Conservation (phyloP, 1,284 basidiomycete genomes). For the Thelephora terrestris region DNA sequence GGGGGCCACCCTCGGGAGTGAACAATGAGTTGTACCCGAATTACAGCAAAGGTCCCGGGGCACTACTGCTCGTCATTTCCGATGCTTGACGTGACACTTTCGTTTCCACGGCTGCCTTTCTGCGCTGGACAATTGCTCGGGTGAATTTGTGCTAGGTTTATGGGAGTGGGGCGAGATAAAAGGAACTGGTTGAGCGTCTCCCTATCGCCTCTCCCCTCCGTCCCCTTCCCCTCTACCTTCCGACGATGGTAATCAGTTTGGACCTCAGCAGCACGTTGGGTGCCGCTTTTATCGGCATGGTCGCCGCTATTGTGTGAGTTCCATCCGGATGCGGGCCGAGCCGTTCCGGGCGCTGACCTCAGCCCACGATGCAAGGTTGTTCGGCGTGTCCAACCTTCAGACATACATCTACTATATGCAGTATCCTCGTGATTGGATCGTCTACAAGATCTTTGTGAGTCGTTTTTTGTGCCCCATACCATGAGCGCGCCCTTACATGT, state of each 20-base stretch:
- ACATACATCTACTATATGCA: slow-evolving; percentile 29
- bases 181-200: too few species aligned
- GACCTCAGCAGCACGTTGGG: slow-evolving; percentile 15
- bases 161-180: too few species aligned
- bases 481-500: not conserved
- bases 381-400: slow-evolving; percentile 31
- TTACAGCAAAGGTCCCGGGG: too few species aligned
- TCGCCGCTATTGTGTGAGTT: slow-evolving; percentile 15
- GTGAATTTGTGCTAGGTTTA: too few species aligned
- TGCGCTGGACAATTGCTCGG: too few species aligned
- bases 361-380: slow-evolving; percentile 21
- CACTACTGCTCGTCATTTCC: too few species aligned
- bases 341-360: not conserved
- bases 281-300: slow-evolving; percentile 16
- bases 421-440: slow-evolving; percentile 25
- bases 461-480: slow-evolving; percentile 1
- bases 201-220: too few species aligned
- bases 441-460: slow-evolving; percentile 29
- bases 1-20: too few species aligned
- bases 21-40: too few species aligned
- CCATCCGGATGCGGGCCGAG: not conserved
- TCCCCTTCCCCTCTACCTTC: too few species aligned
- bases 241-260: not conserved
- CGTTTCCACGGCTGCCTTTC: too few species aligned
- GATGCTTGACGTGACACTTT: too few species aligned